Evolutionary conservation across 2,329 filamentous ascomycete genomes (phyloP).

Genomic region (Camptophora hylomeconis): DNA sequence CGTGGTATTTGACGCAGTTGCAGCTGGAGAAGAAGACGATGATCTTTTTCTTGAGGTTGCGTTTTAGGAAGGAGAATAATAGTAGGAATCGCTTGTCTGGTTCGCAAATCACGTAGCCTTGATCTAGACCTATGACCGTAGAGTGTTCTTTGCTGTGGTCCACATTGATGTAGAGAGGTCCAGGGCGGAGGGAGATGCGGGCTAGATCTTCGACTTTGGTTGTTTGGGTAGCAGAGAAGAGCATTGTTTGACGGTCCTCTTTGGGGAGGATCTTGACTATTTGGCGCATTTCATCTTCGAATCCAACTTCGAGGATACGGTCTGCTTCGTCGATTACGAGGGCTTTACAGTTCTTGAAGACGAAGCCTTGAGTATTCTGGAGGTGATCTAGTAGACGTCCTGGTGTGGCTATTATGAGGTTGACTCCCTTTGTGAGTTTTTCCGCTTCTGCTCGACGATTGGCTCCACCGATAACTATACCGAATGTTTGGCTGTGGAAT

Average conservation of each 20-base stretch:
- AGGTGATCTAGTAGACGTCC: constrained; percentile 87
- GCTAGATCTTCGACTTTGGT: constrained; percentile 97
- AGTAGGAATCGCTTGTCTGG: constrained; percentile 87
- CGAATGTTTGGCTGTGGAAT: constrained; percentile 86
- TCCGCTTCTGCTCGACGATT: constrained; percentile 84
- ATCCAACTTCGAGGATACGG: constrained; percentile 84
- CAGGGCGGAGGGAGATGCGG: constrained; percentile 78
- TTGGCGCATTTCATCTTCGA: constrained; percentile 96
- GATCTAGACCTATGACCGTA: constrained; percentile 86
- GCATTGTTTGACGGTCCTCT: constrained; percentile 81
- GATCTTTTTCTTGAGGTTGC: constrained; percentile 88
- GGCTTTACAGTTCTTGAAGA: constrained; percentile 85
- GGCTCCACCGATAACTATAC: constrained; percentile 90
- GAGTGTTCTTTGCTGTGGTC: constrained; percentile 79
- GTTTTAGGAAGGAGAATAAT: constrained; percentile 86
- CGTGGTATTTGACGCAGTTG: constrained; percentile 90
- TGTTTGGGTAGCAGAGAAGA: constrained; percentile 98
- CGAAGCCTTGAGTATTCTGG: constrained; percentile 77
- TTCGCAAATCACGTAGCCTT: constrained; percentile 90
- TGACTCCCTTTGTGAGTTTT: constrained; percentile 88
- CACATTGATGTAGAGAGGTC: constrained; percentile 93
- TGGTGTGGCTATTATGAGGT: constrained; percentile 85
- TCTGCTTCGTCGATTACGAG: constrained; percentile 95
- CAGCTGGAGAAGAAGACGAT: constrained; percentile 94
- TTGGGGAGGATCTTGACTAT: constrained; percentile 89